phyloP scores from a whole-genome alignment of 140 eudicot genomes.

The Senecio squalidus region DNA sequence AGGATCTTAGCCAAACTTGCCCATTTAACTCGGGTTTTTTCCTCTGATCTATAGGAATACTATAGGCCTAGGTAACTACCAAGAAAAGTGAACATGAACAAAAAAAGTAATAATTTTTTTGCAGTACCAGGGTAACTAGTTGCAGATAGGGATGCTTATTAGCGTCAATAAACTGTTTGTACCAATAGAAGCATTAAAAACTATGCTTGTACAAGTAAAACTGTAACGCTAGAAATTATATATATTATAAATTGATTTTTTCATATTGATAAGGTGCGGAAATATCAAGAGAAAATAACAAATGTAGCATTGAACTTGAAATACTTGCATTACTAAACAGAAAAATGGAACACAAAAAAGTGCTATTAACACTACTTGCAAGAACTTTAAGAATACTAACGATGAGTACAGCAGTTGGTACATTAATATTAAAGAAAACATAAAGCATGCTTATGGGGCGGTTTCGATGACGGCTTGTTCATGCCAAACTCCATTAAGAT shows the following conservation, averaged over 20 bases:
- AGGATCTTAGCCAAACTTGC: slow-evolving; percentile 43
- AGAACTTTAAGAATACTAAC: not conserved
- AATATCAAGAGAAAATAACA: not conserved
- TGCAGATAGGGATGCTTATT: slow-evolving; percentile 24
- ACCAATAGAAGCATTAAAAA: slow-evolving; percentile 21
- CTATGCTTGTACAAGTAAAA: slow-evolving; percentile 17
- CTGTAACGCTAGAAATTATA: slow-evolving; percentile 7
- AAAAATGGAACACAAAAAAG: slow-evolving; percentile 3
- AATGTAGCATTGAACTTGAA: not conserved
- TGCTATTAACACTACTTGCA: slow-evolving; percentile 8
- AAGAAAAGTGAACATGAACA: not conserved
- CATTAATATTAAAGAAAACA: slow-evolving; percentile 8
- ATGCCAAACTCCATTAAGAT: slow-evolving; percentile 82
- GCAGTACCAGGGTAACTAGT: slow-evolving; percentile 12
- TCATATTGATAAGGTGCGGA: not conserved
- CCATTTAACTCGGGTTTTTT: slow-evolving; percentile 41
- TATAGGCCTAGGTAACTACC: not conserved
- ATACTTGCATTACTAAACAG: slow-evolving; percentile 3
- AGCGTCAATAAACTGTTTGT: slow-evolving; percentile 20
- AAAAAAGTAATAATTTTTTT: slow-evolving; percentile 16
- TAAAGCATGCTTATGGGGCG: slow-evolving; percentile 24
- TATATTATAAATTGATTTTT: not conserved
- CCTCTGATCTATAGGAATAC: slow-evolving; percentile 13
- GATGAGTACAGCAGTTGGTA: slow-evolving; percentile 13
- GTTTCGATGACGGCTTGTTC: slow-evolving; percentile 68